Base-by-base conservation (phyloP, 2,329 filamentous ascomycete species). In the Alternaria sp. region DNA sequence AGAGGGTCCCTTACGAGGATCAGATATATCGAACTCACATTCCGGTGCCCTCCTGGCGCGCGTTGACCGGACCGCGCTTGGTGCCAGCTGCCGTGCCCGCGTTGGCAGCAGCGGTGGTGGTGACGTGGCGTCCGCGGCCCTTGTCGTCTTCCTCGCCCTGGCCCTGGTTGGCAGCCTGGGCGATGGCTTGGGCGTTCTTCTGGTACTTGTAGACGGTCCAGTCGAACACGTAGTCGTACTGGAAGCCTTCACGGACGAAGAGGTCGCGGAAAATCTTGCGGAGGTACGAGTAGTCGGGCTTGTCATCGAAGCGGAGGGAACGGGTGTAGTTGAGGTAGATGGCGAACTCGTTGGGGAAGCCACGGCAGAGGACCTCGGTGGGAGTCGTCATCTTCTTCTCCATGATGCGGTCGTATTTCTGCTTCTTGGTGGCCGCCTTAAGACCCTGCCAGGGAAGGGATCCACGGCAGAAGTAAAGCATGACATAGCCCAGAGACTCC, bases 311-410 rank as follows among this genome's bases (percentile, higher is more conserved):
- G 75, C 96, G 94, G 72, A 99, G 93, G 61, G 94, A 97, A 67
- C 96, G 93, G 58, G 95, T 98, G 87, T 99, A 98, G 90, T 98
- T 98, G 69, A 99, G 88, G 83, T 99, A 99, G 83, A 98, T 98
- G 85, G 95, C 94, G 76, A 99, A 99, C 85, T 99, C 96, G 83
- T 98, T 97, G 75, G 96, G 96, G 87, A 99, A 98, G 72, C 96
- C 96, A 82, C 95, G 94, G 90, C 96, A 99, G 54, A 99, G 92
- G 53, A 97, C 94, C 84, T 99, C 95, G 74, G 95, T 98, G 9
- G 96, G 94, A 4, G 96, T 99, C 14, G 96, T 99, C 96, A 98
- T 98, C 93, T 99, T 99, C 91, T 99, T 99, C 88, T 99, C 96
- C 95, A 98, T 98, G 85, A 99, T 99, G 71, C 95, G 90, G 84